Percentiles rank a stretch among this genome's conserved stretches.
Conservation (phyloP, 2,329 filamentous ascomycete genomes). For the Podosphaera leucotricha region DNA sequence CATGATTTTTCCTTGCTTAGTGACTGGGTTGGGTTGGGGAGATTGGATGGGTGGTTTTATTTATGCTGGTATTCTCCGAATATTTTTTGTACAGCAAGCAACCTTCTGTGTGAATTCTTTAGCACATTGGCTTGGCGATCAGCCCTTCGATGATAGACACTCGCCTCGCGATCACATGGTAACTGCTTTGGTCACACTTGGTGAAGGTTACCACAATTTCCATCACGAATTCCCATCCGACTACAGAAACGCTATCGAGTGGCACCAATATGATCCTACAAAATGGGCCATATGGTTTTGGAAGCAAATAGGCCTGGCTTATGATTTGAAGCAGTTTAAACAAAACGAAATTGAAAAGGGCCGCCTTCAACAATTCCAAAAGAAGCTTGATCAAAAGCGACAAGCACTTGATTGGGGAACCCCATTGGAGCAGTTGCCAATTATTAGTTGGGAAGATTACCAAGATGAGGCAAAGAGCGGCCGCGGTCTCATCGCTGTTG, state of each 20-base stretch:
- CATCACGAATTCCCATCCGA: constrained; percentile 87
- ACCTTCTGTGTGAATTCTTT: constrained; percentile 87
- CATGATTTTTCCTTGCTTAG: constrained; percentile 47
- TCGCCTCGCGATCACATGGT: constrained; percentile 72
- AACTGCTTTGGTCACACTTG: constrained; percentile 64
- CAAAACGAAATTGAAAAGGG: constrained; percentile 85
- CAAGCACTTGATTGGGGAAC: constrained; percentile 64
- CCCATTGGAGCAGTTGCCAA: constrained; percentile 63
- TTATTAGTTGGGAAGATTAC: constrained; percentile 72
- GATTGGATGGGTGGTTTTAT: constrained; percentile 66
- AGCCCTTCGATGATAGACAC: constrained; percentile 84
- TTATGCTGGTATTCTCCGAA: constrained; percentile 64
- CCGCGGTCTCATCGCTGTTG: constrained; percentile 52
- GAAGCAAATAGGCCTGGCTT: constrained; percentile 67
- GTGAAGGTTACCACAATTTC: constrained; percentile 87
- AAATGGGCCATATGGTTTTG: constrained; percentile 73
- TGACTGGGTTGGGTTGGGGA: constrained; percentile 57
- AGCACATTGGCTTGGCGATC: constrained; percentile 76
- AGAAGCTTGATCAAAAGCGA: constrained; percentile 81
- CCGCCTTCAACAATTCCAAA: constrained; percentile 67
- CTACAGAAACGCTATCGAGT: constrained; percentile 78
- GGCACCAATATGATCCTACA: constrained; percentile 80
- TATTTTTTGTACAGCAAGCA: constrained; percentile 78
- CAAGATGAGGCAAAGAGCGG: constrained; percentile 56
- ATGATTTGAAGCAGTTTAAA: constrained; percentile 76